Conservation (phyloP, 768 basidiomycete species). For the Dictyophora rubrovolvata region DNA sequence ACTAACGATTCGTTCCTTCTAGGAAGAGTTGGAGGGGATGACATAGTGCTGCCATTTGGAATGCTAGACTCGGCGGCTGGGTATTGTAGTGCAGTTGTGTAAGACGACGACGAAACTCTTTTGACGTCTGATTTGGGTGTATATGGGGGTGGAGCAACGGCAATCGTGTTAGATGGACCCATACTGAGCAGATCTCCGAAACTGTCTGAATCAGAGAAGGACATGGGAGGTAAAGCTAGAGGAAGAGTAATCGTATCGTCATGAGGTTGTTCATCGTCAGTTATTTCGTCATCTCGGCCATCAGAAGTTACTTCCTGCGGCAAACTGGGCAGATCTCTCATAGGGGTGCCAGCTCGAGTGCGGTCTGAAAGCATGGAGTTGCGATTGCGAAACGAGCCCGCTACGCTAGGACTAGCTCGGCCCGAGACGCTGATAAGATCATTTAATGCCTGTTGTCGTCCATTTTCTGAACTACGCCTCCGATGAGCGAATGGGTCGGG, state of each 20-base stretch:
- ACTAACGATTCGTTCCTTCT: conserved; percentile 1
- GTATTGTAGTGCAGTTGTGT: background rate
- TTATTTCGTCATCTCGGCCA: background rate
- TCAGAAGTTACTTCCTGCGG: background rate
- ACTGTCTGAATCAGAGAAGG: background rate
- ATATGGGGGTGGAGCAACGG: background rate
- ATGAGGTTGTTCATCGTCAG: background rate
- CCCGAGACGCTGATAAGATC: background rate
- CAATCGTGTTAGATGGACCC: background rate
- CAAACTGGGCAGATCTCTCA: background rate
- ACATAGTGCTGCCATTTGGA: background rate
- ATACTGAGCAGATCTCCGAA: background rate
- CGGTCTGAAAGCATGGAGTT: background rate
- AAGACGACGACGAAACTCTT: background rate
- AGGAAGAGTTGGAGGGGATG: background rate
- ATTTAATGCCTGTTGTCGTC: background rate
- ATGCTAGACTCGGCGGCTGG: background rate
- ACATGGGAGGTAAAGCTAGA: conserved; percentile 3
- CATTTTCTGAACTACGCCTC: background rate
- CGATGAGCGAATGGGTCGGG: background rate
- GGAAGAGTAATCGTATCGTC: background rate
- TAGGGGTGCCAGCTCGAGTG: background rate
- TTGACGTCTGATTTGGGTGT: background rate
- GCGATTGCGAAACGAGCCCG: background rate
- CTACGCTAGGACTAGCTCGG: background rate